Evolutionary conservation across 78 protist species (phyloP), one percentile per base, ranked within the genome.

Genomic region (Dictyostelium purpureum): DNA sequence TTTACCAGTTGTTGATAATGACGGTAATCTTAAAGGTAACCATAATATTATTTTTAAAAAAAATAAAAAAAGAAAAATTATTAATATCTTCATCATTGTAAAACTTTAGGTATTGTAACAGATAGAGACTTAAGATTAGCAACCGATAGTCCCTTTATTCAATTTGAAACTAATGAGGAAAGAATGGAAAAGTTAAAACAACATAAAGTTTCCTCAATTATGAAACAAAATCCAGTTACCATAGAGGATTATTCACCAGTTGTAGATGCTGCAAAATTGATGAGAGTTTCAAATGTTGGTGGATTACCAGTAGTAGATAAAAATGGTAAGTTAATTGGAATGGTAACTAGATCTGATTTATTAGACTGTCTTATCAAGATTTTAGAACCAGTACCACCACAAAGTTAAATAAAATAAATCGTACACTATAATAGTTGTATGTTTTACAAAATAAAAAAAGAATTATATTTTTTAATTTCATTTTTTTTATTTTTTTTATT

Each of bases 61-160:
- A 70, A 26, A 75, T 21, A 10, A 18, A 77, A 14, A 77, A 3
- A 33, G 24, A 52, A 6, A 42, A 11, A 28, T 56, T 56, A n/a
- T 56, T 56, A 6, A n/a, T 56, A 19, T 24, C 4, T 56, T 24
- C 0, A 4, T 24, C 24, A 19, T 56, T n/a, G 67, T 40, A 40
- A 31, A 38, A 11, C 47, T 2, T 35, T 35, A 40, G 89, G 89
- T 47, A 81, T 81, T 6, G 69, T 81, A 11, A 81, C 89, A 35
- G 89, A 81, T 81, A 66, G 89, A 54, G 89, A 81, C 54, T 81
- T 81, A 69, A 81, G 89, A 81, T 69, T 81, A 37, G 89, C 89
- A 52, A 43, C 43, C 10, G 89, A 81, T 69, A 51, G 70, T 37
- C 89, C 89, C 33, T 81, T 81, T 73, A 21, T 81, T 4, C 79